phyloP scores from a whole-genome alignment of 2,329 filamentous ascomycete genomes.

The Claviceps arundinis region DNA sequence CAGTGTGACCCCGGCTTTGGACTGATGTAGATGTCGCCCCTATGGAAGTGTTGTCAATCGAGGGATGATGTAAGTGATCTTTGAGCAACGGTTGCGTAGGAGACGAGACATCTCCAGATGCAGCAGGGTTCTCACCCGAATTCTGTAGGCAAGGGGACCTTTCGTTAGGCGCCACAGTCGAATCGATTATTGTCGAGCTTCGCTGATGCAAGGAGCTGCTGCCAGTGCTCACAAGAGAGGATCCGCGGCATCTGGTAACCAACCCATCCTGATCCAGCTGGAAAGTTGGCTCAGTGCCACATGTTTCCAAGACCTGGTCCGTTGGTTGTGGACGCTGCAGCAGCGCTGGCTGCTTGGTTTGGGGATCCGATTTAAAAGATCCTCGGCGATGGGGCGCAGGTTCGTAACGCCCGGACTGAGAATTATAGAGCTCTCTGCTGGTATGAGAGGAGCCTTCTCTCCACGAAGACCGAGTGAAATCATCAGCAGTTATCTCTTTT shows the following conservation, averaged over 20 bases:
- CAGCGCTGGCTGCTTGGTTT: conserved; percentile 60
- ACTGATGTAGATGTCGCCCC: conserved; percentile 26
- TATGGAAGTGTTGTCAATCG: conserved; percentile 28
- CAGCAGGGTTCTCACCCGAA: conserved; percentile 36
- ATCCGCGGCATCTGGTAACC: conserved; percentile 67
- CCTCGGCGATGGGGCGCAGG: conserved; percentile 69
- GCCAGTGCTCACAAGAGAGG: conserved; percentile 82
- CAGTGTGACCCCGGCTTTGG: conserved; percentile 16
- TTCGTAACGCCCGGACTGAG: conserved; percentile 88
- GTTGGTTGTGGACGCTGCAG: conserved; percentile 58
- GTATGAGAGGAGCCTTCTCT: conserved; percentile 51
- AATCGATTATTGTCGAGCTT: conserved; percentile 29
- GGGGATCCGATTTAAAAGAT: conserved; percentile 52
- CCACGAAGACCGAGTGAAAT: conserved; percentile 77
- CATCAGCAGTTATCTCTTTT: conserved; percentile 85
- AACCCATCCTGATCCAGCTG: conserved; percentile 52
- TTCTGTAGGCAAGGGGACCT: conserved; percentile 33
- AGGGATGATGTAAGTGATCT: conserved; percentile 16
- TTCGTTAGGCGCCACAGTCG: conserved; percentile 26
- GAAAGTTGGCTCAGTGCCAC: conserved; percentile 71
- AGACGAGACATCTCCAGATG: conserved; percentile 18
- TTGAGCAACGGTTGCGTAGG: conserved; percentile 11
- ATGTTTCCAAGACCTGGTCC: conserved; percentile 66
- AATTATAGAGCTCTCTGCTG: conserved; percentile 77
- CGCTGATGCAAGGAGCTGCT: conserved; percentile 59